Evolutionary conservation across 208 protist species (phyloP).

Genomic region (Acanthamoeba castellanii): DNA sequence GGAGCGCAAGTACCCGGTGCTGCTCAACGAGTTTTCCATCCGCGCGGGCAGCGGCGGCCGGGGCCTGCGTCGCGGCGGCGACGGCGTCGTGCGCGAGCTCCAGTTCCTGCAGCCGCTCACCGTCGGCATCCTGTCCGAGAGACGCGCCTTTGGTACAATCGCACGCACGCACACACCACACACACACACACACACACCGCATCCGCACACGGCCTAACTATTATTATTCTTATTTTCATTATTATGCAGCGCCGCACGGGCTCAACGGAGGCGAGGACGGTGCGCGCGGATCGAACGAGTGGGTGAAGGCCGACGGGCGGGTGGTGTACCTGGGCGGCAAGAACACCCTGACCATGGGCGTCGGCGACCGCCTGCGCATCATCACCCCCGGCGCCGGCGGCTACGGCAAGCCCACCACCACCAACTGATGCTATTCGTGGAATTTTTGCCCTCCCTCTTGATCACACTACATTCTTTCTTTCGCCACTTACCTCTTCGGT

Average conservation of each 20-base stretch:
- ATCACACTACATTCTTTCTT: too few relatives aligned
- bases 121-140: constrained; percentile 94
- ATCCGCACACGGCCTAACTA: neutral
- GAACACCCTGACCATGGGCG: constrained; percentile 78
- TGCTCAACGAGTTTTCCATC: constrained; percentile 92
- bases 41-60: constrained; percentile 91
- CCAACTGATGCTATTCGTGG: too few relatives aligned
- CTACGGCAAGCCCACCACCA: constrained; percentile 82
- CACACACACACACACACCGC: too few relatives aligned
- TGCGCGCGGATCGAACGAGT: constrained; percentile 84
- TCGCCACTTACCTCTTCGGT: too few relatives aligned
- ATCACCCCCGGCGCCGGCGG: constrained; percentile 91
- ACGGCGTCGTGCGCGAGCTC: constrained; percentile 95
- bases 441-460: too few relatives aligned
- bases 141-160: constrained; percentile 88
- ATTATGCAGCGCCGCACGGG: constrained; percentile 88
- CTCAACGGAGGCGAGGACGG: constrained; percentile 91
- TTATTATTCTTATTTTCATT: neutral
- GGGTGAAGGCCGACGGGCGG: constrained; percentile 74
- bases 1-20: constrained; percentile 95
- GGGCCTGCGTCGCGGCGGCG: constrained; percentile 91
- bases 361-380: constrained; percentile 87
- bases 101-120: constrained; percentile 89
- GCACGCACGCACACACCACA: neutral
- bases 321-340: constrained; percentile 88